Conservation (phyloP, 768 basidiomycete species). For the Tulasnella sp. region DNA sequence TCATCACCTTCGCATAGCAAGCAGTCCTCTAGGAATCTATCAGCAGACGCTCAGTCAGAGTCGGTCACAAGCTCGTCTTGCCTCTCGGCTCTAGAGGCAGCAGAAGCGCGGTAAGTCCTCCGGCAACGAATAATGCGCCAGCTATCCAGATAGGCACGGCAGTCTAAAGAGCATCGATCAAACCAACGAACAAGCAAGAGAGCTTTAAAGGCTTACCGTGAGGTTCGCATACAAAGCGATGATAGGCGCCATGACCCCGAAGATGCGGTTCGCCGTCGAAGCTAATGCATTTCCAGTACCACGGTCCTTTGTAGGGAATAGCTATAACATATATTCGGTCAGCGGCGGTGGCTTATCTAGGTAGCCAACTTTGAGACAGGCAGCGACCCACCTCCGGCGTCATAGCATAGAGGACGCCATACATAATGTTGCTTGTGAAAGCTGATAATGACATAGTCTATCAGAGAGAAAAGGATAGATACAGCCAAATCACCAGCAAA, state of each 20-base stretch:
- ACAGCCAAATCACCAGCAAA: no score
- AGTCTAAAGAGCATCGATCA: slow-evolving; percentile 26
- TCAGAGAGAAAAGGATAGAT: no score
- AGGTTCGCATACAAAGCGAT: slow-evolving; percentile 62
- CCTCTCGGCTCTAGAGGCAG: slow-evolving; percentile 68
- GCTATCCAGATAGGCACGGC: slow-evolving; percentile 63
- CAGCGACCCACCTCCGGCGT: no score
- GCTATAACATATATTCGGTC: no score
- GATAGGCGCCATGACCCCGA: slow-evolving; percentile 57
- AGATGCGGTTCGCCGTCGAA: slow-evolving; percentile 48
- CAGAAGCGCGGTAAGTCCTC: slow-evolving; percentile 47
- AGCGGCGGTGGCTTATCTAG: no score
- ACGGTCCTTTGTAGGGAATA: slow-evolving; percentile 30
- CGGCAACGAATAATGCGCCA: slow-evolving; percentile 49
- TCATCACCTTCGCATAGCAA: no score
- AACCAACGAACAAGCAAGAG: neutral
- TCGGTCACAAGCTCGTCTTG: slow-evolving; percentile 61
- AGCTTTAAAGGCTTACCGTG: neutral
- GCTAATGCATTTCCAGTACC: slow-evolving; percentile 62
- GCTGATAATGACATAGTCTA: no score
- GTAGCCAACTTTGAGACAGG: no score
- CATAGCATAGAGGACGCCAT: slow-evolving; percentile 63
- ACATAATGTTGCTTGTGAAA: slow-evolving; percentile 62
- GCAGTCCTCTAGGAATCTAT: no score
- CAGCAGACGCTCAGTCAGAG: no score